Evolutionary conservation across 208 protist species (phyloP).

Genomic region (Leishmania gerbilli): DNA sequence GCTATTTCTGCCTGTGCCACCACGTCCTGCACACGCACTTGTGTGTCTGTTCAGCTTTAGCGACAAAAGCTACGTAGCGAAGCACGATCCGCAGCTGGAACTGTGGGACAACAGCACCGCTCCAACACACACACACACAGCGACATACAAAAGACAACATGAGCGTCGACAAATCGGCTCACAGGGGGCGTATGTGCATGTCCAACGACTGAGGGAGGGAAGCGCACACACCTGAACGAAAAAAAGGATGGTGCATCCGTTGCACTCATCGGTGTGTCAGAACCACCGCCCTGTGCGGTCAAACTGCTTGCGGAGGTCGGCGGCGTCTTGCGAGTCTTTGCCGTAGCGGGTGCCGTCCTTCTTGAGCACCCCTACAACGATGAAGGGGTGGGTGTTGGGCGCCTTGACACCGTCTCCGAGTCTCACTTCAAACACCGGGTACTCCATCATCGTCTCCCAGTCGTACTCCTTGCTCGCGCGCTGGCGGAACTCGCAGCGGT

Average conservation of each 20-base stretch:
- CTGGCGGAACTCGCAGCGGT: slow-evolving; percentile 83
- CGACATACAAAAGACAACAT: neutral
- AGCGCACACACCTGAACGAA: neutral
- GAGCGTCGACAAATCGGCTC: neutral
- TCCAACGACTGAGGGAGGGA: neutral
- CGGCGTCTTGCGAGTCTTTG: slow-evolving; percentile 89
- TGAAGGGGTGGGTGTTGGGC: slow-evolving; percentile 81
- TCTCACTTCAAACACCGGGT: slow-evolving; percentile 89
- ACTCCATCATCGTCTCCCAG: slow-evolving; percentile 81
- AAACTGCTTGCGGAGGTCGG: slow-evolving; percentile 88
- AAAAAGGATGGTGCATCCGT: neutral
- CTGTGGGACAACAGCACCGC: slow-evolving; percentile 2
- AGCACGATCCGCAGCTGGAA: neutral
- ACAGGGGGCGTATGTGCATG: neutral
- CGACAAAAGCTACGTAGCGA: neutral
- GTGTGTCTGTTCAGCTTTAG: neutral
- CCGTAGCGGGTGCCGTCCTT: slow-evolving; percentile 91
- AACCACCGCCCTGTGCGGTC: slow-evolving; percentile 84
- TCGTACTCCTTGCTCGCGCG: slow-evolving; percentile 53
- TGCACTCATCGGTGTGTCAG: slow-evolving; percentile 18
- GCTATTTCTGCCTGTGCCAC: neutral
- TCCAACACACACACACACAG: neutral
- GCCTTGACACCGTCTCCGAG: slow-evolving; percentile 79
- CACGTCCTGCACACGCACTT: neutral
- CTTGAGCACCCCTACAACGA: slow-evolving; percentile 83